Percentiles rank a stretch among this genome's conserved stretches.
Conservation (phyloP, 345 rosid genomes). For the Mercurialis annua region DNA sequence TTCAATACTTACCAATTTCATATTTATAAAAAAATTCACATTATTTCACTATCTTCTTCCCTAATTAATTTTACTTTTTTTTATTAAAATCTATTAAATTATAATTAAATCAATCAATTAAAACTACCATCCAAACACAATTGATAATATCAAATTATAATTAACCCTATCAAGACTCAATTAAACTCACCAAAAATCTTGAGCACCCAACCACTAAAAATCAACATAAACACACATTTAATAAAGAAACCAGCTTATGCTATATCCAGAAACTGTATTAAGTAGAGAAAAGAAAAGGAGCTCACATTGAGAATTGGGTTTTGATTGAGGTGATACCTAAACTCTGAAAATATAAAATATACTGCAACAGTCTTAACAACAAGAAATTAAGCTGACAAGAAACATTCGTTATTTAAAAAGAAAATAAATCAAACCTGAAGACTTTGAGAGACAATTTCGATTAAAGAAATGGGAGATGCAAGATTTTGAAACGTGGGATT, state of each 20-base stretch:
- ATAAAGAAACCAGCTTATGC: neutral
- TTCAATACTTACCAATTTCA: no score
- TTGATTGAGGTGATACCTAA: constrained; percentile 17
- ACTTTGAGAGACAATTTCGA: neutral
- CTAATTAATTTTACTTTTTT: no score
- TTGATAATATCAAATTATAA: no score
- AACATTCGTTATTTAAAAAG: no score
- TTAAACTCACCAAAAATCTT: constrained; percentile 30
- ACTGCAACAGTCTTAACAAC: neutral
- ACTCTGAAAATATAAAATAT: neutral
- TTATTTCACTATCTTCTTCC: no score
- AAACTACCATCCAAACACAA: no score
- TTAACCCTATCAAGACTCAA: no score
- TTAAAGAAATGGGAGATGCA: neutral
- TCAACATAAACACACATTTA: neutral
- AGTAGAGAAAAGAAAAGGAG: neutral
- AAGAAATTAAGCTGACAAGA: neutral
- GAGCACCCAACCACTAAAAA: constrained; percentile 27
- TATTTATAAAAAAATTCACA: no score
- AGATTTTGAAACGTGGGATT: neutral
- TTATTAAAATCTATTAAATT: no score
- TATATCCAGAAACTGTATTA: neutral
- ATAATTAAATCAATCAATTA: no score
- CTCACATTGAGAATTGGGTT: constrained; percentile 36
- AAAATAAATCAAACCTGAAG: constrained; percentile 5